Percentiles rank a stretch among this genome's conserved stretches.
Evolutionary conservation across 257 asterid species (phyloP).

Genomic region (Capsicum rhomboideum): DNA sequence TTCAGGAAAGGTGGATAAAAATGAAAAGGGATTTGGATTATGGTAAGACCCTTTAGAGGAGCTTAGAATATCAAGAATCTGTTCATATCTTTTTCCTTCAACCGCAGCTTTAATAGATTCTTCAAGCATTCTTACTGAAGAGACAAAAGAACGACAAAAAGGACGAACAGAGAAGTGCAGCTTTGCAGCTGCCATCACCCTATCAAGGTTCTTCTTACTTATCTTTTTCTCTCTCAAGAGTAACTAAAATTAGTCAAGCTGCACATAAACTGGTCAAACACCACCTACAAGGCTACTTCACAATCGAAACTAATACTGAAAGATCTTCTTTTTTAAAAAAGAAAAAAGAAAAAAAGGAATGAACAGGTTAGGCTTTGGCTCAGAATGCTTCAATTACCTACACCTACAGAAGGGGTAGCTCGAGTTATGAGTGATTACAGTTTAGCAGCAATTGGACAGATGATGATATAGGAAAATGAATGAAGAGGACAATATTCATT

Average conservation of each 20-base stretch:
- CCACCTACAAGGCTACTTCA: background rate
- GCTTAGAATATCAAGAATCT: conserved; percentile 50
- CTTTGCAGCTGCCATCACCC: conserved; percentile 8
- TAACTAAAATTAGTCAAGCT: background rate
- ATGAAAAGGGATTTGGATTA: conserved; percentile 57
- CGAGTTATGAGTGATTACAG: too few species aligned
- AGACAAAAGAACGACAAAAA: conserved; percentile 1
- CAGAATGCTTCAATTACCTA: background rate
- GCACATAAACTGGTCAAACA: background rate
- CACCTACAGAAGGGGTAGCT: background rate
- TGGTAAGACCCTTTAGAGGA: conserved; percentile 13
- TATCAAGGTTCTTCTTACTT: background rate
- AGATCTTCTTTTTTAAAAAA: too few species aligned
- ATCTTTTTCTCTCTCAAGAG: background rate
- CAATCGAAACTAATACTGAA: background rate
- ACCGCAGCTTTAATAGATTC: conserved; percentile 48
- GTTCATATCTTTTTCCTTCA: conserved; percentile 36
- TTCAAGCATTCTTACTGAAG: conserved; percentile 23
- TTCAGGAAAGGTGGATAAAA: conserved; percentile 38
- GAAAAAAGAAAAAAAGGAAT: too few species aligned
- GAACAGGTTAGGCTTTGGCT: too few species aligned
- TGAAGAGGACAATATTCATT: background rate
- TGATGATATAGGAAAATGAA: background rate
- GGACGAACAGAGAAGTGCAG: background rate
- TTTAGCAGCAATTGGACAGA: background rate